phyloP scores from a whole-genome alignment of 2,329 filamentous ascomycete genomes.

The Colletotrichum salicis region DNA sequence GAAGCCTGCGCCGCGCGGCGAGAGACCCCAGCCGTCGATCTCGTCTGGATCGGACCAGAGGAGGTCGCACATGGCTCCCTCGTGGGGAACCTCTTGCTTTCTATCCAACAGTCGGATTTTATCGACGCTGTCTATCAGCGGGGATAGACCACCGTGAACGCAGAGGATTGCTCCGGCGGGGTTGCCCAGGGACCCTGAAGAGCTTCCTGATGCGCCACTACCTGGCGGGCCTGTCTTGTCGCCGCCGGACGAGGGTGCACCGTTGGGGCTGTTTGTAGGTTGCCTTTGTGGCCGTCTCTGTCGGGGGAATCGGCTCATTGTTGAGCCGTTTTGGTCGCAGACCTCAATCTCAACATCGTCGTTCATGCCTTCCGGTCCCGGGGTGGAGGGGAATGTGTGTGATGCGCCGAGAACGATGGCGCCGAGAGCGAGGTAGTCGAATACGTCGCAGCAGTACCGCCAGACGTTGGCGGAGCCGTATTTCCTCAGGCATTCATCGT shows the following conservation, averaged over 20 bases:
- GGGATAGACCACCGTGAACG: conserved; percentile 92
- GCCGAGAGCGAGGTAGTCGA: conserved; percentile 93
- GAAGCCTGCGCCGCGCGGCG: conserved; percentile 93
- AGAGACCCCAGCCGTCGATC: conserved; percentile 96
- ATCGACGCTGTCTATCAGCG: conserved; percentile 91
- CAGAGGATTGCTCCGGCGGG: conserved; percentile 88
- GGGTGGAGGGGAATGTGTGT: conserved; percentile 64
- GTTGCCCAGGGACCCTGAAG: conserved; percentile 71
- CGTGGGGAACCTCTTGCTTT: conserved; percentile 98
- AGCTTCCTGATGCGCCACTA: conserved; percentile 79
- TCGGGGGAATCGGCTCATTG: conserved; percentile 78
- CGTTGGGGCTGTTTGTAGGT: conserved; percentile 44
- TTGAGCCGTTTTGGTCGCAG: conserved; percentile 82
- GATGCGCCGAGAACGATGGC: conserved; percentile 91
- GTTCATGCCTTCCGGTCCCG: conserved; percentile 62
- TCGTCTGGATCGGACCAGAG: conserved; percentile 99
- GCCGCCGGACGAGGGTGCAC: conserved; percentile 43
- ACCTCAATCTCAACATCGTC: conserved; percentile 93
- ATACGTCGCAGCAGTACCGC: conserved; percentile 97
- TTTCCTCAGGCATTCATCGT: conserved; percentile 95
- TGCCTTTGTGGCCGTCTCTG: conserved; percentile 38
- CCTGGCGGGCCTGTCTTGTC: conserved; percentile 78
- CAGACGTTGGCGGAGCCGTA: conserved; percentile 97
- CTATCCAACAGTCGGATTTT: conserved; percentile 95
- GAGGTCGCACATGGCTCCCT: conserved; percentile 98